These are phyloP conservation scores for Phaeolepiota aurea DNA, from an alignment of 768 basidiomycete species.

Conservation along the genomic window DNA sequence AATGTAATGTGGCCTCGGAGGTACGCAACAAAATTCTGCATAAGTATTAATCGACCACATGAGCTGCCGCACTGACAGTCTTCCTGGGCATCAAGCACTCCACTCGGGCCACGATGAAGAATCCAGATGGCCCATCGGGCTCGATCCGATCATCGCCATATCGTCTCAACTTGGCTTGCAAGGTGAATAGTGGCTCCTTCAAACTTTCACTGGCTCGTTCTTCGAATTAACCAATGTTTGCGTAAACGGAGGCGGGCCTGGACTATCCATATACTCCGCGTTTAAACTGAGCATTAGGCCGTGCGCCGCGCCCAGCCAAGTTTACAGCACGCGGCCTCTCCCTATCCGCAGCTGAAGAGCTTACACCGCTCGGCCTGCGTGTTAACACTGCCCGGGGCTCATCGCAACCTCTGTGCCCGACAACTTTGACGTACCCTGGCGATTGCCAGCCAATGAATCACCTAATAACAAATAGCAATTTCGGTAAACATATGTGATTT, in stretches of 20 bases:
- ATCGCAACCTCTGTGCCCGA: slow-evolving; percentile 9
- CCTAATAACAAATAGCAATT: too few relatives aligned
- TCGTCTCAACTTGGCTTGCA: slow-evolving; percentile 13
- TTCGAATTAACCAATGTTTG: too few relatives aligned
- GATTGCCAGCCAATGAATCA: too few relatives aligned
- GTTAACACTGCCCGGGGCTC: slow-evolving; percentile 12
- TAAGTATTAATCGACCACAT: too few relatives aligned
- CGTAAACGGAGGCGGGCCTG: slow-evolving; percentile 11
- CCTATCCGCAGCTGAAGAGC: slow-evolving; percentile 10
- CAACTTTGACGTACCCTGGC: too few relatives aligned
- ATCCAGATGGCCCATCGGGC: slow-evolving; percentile 7
- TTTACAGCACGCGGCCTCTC: slow-evolving; percentile 11
- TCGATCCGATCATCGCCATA: slow-evolving; percentile 12
- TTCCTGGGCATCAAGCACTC: slow-evolving; percentile 9
- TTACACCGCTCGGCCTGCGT: slow-evolving; percentile 9
- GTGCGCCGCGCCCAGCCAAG: not conserved
- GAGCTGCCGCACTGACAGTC: too few relatives aligned
- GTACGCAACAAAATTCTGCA: too few relatives aligned
- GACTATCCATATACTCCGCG: slow-evolving; percentile 10
- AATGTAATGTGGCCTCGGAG: slow-evolving; percentile 8
- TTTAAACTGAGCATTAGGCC: slow-evolving; percentile 6
- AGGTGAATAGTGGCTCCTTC: slow-evolving; percentile 2
- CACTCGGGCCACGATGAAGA: slow-evolving; percentile 7
- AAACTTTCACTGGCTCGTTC: not conserved
- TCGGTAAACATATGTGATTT: too few relatives aligned